phyloP scores from a whole-genome alignment of 768 basidiomycete species.

The Albatrellus ellisii region DNA sequence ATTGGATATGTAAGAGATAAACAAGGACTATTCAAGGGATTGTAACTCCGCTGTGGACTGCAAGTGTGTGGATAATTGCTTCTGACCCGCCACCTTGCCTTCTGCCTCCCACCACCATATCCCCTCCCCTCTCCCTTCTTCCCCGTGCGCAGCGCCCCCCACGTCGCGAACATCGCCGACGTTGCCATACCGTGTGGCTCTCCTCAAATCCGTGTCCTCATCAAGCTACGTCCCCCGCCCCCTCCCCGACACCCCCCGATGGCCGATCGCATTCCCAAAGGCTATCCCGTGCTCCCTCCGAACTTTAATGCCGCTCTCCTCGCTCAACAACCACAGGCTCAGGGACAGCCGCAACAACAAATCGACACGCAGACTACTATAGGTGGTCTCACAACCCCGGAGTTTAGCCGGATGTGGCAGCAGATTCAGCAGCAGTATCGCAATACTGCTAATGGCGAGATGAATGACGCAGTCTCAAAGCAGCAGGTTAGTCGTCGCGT shows the following conservation, averaged over 20 bases:
- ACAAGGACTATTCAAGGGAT: slow-evolving; percentile 3
- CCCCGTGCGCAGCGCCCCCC: slow-evolving; percentile 8
- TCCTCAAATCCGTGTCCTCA: background rate
- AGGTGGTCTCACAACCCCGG: slow-evolving; percentile 9
- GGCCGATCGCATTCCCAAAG: slow-evolving; percentile 13
- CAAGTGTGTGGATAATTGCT: slow-evolving; percentile 6
- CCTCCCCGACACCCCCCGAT: slow-evolving; percentile 12
- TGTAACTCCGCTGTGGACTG: slow-evolving; percentile 12
- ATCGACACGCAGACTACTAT: slow-evolving; percentile 8
- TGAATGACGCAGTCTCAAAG: background rate
- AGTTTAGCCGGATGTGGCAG: slow-evolving; percentile 7
- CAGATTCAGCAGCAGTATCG: slow-evolving; percentile 6
- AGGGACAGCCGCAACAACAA: slow-evolving; percentile 6
- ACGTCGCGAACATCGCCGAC: slow-evolving; percentile 5
- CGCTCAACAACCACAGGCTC: slow-evolving; percentile 11
- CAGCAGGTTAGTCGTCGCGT: background rate
- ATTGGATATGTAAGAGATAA: slow-evolving; percentile 4
- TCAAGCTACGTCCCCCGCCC: slow-evolving; percentile 1
- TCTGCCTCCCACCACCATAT: slow-evolving; percentile 16
- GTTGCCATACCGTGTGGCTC: background rate
- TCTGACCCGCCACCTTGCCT: slow-evolving; percentile 13
- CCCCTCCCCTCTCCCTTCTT: slow-evolving; percentile 10
- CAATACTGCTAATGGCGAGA: background rate
- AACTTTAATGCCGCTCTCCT: slow-evolving; percentile 8
- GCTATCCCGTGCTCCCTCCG: slow-evolving; percentile 7